Evolutionary conservation across 345 rosid genomes (phyloP).

Genomic region (Capsella bursapastoris): DNA sequence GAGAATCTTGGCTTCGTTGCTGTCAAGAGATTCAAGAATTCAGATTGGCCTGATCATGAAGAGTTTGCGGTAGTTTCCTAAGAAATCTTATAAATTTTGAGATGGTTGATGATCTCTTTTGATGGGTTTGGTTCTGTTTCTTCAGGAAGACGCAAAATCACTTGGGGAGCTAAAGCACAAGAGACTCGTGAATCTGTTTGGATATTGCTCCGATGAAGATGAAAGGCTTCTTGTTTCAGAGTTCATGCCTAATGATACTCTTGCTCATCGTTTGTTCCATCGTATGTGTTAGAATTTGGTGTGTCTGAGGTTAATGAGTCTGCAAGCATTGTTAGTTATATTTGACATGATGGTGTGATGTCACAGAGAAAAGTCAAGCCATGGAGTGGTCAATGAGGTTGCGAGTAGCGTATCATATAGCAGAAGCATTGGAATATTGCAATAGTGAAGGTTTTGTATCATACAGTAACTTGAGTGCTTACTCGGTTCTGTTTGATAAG

Average conservation of each 20-base stretch:
- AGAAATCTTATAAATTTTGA: background rate
- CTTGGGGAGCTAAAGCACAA: background rate
- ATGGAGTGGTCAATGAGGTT: constrained; percentile 83
- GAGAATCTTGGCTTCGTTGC: constrained; percentile 58
- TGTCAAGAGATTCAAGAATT: constrained; percentile 62
- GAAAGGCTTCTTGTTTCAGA: background rate
- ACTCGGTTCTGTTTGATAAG: constrained; percentile 83
- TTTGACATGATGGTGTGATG: too few species aligned
- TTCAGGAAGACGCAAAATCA: background rate
- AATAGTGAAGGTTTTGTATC: constrained; percentile 60
- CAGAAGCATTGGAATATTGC: constrained; percentile 82
- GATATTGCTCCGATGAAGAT: background rate
- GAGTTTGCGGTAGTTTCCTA: constrained; percentile 56
- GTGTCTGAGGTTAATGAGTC: background rate
- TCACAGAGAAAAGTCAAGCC: constrained; percentile 70
- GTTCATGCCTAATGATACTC: background rate
- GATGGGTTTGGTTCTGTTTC: background rate
- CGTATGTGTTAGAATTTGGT: background rate
- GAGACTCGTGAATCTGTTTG: background rate
- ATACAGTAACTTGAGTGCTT: constrained; percentile 78
- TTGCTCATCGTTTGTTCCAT: background rate
- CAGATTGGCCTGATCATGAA: constrained; percentile 72
- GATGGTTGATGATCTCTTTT: background rate
- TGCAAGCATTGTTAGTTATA: too few species aligned
- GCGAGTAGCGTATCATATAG: constrained; percentile 69